Evolutionary conservation across 805 yeast species (phyloP).

Genomic region (Teunomyces funiuensis): DNA sequence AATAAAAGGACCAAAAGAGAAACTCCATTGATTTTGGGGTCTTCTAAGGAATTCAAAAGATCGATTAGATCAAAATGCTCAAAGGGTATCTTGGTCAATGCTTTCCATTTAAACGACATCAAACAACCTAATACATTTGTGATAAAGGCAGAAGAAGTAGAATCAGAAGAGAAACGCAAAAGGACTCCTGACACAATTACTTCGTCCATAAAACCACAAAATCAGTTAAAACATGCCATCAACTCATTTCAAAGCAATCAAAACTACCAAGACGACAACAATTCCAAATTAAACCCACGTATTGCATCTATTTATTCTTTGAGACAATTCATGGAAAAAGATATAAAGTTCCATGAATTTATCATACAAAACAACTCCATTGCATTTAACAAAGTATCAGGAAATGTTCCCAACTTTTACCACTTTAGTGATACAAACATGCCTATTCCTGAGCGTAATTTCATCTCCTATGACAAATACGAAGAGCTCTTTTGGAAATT

Average conservation of each 20-base stretch:
- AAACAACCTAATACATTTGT: slow-evolving; percentile 28
- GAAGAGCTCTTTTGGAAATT: slow-evolving; percentile 48
- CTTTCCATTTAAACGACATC: slow-evolving; percentile 48
- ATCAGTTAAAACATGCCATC: slow-evolving; percentile 13
- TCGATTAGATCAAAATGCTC: slow-evolving; percentile 44
- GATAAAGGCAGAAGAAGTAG: slow-evolving; percentile 4
- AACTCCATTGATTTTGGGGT: slow-evolving; percentile 44
- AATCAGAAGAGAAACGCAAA: slow-evolving; percentile 8
- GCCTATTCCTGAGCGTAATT: slow-evolving; percentile 14
- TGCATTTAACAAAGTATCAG: slow-evolving; percentile 8
- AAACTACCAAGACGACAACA: slow-evolving; percentile 15
- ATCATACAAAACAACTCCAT: slow-evolving; percentile 17
- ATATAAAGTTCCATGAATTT: slow-evolving; percentile 41
- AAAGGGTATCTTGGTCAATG: slow-evolving; percentile 53
- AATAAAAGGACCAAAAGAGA: background rate
- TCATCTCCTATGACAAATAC: slow-evolving; percentile 21
- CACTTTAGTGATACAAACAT: slow-evolving; percentile 11
- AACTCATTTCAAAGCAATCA: background rate
- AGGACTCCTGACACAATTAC: slow-evolving; percentile 7
- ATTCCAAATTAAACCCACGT: slow-evolving; percentile 21
- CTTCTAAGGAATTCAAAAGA: slow-evolving; percentile 46
- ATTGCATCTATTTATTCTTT: slow-evolving; percentile 54
- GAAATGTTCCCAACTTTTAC: slow-evolving; percentile 7
- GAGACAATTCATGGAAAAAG: slow-evolving; percentile 59
- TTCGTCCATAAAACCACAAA: slow-evolving; percentile 13